These are phyloP conservation scores for Septoria linicola DNA, from an alignment of 2,329 filamentous ascomycete genomes.

Conservation along the genomic window DNA sequence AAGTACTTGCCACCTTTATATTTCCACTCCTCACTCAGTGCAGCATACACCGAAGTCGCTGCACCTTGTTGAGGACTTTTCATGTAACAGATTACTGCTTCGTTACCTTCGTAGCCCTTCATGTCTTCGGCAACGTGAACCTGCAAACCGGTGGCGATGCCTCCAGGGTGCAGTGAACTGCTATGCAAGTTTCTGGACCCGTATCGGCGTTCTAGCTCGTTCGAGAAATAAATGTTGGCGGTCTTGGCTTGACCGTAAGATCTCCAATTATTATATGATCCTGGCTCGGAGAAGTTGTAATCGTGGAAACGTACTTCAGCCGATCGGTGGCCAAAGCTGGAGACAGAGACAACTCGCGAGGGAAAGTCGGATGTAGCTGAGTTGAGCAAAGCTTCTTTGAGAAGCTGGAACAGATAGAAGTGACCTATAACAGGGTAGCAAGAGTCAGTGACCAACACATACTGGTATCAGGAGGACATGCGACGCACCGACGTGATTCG, in stretches of 20 bases:
- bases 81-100: conserved; percentile 22
- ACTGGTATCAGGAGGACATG: conserved; percentile 54
- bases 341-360: conserved; percentile 51
- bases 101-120: conserved; percentile 17
- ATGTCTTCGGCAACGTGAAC: conserved; percentile 24
- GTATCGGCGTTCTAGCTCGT: conserved; percentile 53
- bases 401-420: conserved; percentile 55
- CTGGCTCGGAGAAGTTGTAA: conserved; percentile 39
- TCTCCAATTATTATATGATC: conserved; percentile 37
- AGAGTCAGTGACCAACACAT: too few species aligned
- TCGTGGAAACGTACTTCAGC: conserved; percentile 41
- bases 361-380: conserved; percentile 42
- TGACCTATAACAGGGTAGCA: conserved; percentile 35
- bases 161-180: conserved; percentile 49
- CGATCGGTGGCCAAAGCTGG: conserved; percentile 46
- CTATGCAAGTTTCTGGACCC: conserved; percentile 47
- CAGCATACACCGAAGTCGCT: conserved; percentile 50
- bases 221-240: conserved; percentile 54
- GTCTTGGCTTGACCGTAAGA: conserved; percentile 54
- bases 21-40: conserved; percentile 45
- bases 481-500: conserved; percentile 53
- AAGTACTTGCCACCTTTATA: conserved; percentile 26
- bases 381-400: conserved; percentile 47
- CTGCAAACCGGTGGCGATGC: conserved; percentile 37
- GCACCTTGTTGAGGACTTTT: conserved; percentile 49